Conservation (phyloP, 129 eudicot species). For the Silybum marianum region DNA sequence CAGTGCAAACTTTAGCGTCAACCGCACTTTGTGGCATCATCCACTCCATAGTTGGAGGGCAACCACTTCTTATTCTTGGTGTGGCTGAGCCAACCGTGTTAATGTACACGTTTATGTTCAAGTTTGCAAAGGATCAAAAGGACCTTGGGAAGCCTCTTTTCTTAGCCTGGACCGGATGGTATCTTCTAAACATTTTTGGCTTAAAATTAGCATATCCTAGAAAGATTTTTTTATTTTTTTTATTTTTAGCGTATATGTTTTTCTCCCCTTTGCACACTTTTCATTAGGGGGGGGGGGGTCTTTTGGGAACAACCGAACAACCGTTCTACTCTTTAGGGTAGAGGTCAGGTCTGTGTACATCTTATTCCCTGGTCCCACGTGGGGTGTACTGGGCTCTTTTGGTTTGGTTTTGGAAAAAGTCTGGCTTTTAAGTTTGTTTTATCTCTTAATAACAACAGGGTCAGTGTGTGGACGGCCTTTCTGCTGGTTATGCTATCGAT, state of each 20-base stretch:
- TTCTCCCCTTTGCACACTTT: background rate
- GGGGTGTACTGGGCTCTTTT: background rate
- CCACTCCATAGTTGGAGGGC: conserved; percentile 95
- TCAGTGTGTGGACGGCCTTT: conserved; percentile 94
- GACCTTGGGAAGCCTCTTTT: conserved; percentile 82
- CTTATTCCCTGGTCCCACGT: background rate
- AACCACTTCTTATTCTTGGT: conserved; percentile 90
- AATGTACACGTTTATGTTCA: conserved; percentile 96
- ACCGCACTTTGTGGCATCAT: conserved; percentile 91
- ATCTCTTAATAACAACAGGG: conserved; percentile 55
- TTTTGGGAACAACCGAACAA: background rate
- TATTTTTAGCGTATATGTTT: background rate
- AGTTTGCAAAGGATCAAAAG: conserved; percentile 87
- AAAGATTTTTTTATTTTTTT: background rate
- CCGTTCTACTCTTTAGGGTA: background rate
- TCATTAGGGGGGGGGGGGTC: background rate
- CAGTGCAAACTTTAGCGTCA: conserved; percentile 98
- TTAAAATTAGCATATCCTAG: background rate
- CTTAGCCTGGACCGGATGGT: conserved; percentile 99
- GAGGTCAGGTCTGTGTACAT: background rate
- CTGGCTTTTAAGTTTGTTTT: conserved; percentile 23
- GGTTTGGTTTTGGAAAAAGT: background rate
- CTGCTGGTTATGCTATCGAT: conserved; percentile 82
- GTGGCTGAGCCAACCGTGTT: conserved; percentile 98
- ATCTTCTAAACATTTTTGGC: conserved; percentile 21